phyloP scores from a whole-genome alignment of 2,329 filamentous ascomycete genomes.

The Scedosporium apiospermum region DNA sequence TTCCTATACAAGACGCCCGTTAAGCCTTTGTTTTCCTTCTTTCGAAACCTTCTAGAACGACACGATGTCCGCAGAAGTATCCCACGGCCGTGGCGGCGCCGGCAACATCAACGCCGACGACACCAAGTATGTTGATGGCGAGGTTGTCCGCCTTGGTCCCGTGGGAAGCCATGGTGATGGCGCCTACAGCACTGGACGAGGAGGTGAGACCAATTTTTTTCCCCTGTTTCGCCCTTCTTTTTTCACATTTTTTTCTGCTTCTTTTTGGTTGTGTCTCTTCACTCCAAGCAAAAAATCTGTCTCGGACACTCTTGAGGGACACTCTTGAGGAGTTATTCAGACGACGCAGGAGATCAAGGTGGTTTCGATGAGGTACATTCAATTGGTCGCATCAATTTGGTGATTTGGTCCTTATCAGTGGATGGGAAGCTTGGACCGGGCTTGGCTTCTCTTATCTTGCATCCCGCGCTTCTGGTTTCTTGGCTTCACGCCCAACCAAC shows the following conservation, averaged over 20 bases:
- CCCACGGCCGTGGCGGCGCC: constrained; percentile 51
- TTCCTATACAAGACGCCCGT: not conserved
- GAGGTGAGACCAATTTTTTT: constrained; percentile 32
- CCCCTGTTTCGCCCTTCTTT: not conserved
- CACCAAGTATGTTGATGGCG: constrained; percentile 52
- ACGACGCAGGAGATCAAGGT: not conserved
- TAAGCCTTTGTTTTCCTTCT: not conserved
- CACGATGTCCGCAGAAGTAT: constrained; percentile 37
- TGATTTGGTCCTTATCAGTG: not conserved
- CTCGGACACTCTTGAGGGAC: not conserved
- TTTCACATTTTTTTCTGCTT: not conserved
- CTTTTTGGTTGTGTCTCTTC: not conserved
- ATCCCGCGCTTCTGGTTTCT: constrained; percentile 1
- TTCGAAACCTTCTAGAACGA: not conserved
- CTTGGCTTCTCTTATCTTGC: constrained; percentile 1
- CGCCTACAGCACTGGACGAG: constrained; percentile 48
- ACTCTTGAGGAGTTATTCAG: not conserved
- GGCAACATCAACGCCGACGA: constrained; percentile 51
- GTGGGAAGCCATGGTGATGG: constrained; percentile 49
- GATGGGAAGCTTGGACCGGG: not conserved
- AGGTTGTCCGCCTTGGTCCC: constrained; percentile 45
- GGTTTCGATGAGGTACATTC: not conserved
- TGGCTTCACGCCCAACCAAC: not conserved
- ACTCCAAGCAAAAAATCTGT: not conserved
- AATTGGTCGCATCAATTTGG: not conserved